These are phyloP conservation scores for Eucalyptus leucophloia DNA, from an alignment of 345 rosid species.

Conservation along the genomic window DNA sequence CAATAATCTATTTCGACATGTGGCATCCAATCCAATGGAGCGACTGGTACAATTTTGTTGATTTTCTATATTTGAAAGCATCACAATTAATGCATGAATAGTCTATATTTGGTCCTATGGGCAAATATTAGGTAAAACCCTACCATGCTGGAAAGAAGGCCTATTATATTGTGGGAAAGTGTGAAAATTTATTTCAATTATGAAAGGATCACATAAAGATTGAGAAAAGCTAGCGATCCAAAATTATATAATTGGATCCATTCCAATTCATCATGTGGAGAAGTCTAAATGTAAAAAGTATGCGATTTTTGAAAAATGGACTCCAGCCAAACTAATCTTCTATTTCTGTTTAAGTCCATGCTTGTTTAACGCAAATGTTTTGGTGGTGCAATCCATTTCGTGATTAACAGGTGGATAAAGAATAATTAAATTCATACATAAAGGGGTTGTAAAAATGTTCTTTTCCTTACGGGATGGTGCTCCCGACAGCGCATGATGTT, in stretches of 20 bases:
- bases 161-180: neutral
- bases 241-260: rapidly evolving
- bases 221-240: rapidly evolving
- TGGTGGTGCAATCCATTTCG: neutral
- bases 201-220: rapidly evolving
- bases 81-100: neutral
- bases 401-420: neutral
- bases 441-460: neutral
- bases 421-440: too few species aligned
- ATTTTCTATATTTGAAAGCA: neutral
- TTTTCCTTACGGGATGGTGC: neutral
- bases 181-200: neutral
- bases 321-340: neutral
- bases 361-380: neutral
- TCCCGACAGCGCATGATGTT: neutral
- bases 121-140: neutral
- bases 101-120: neutral
- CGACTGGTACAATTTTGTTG: neutral
- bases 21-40: neutral
- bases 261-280: rapidly evolving
- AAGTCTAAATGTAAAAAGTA: too few species aligned
- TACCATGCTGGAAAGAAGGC: neutral
- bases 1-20: neutral
- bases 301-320: rapidly evolving
- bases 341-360: neutral